Evolutionary conservation across 768 basidiomycete genomes (phyloP).

Genomic region (Hysterangium stoloniferum): DNA sequence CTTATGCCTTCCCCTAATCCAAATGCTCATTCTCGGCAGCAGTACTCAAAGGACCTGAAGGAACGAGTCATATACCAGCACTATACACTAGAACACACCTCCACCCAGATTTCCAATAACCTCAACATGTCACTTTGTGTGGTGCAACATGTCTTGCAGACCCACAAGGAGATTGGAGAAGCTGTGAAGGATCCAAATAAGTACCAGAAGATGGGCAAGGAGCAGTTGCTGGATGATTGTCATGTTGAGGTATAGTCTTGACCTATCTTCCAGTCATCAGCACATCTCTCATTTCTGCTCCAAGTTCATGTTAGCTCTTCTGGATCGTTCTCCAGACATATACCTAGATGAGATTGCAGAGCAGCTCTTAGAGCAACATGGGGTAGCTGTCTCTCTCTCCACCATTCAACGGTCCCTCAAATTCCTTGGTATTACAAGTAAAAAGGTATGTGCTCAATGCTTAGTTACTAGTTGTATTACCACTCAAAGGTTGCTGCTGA

Average conservation of each 20-base stretch:
- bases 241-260: slow-evolving; percentile 1
- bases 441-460: slow-evolving; percentile 2
- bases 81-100: neutral
- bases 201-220: neutral
- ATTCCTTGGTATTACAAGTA: slow-evolving; percentile 2
- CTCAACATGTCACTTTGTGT: neutral
- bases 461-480: neutral
- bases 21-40: no score
- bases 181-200: neutral
- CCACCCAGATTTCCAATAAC: neutral
- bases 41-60: no score
- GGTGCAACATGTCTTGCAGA: slow-evolving; percentile 4
- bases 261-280: neutral
- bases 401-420: slow-evolving; percentile 2
- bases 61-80: neutral
- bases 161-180: neutral
- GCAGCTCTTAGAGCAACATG: neutral
- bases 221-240: neutral
- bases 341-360: slow-evolving; percentile 1
- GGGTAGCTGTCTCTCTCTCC: neutral
- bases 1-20: no score
- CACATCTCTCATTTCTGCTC: neutral
- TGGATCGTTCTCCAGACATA: slow-evolving; percentile 1
- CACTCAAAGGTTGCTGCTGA: slow-evolving; percentile 2
- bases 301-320: neutral